phyloP scores from a whole-genome alignment of 2,329 filamentous ascomycete species.

The Epichloe glyceriae region DNA sequence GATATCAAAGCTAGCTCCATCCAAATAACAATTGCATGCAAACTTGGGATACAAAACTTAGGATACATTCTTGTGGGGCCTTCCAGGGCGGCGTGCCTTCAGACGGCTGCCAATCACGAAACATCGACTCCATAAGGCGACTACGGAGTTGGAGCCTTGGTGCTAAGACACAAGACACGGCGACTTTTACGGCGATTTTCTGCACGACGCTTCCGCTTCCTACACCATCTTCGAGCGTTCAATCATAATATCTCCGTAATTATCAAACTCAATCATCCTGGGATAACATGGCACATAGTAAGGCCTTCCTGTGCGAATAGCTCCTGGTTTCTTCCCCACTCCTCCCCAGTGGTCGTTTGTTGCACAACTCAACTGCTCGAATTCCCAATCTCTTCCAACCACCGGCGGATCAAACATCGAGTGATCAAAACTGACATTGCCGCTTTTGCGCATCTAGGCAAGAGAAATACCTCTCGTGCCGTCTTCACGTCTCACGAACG shows the following conservation, averaged over 20 bases:
- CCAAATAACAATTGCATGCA: too few species aligned
- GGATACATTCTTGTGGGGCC: neutral
- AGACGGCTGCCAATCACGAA: too few species aligned
- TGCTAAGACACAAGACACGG: too few species aligned
- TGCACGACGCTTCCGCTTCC: neutral
- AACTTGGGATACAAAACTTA: too few species aligned
- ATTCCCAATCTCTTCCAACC: neutral
- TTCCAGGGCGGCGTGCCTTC: neutral
- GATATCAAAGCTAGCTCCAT: neutral
- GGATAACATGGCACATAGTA: conserved; percentile 37
- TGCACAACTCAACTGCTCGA: neutral
- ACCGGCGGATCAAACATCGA: neutral
- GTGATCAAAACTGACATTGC: neutral
- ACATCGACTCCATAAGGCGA: too few species aligned
- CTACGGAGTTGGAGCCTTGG: too few species aligned
- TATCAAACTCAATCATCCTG: neutral
- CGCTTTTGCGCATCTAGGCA: conserved; percentile 34
- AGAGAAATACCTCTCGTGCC: conserved; percentile 81
- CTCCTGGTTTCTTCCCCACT: neutral
- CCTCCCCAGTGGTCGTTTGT: neutral
- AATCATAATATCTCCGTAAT: neutral
- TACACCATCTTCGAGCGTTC: neutral
- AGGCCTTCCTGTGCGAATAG: conserved; percentile 7
- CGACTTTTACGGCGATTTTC: neutral
- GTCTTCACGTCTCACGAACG: conserved; percentile 94